phyloP scores from a whole-genome alignment of 2,329 filamentous ascomycete species.

The Trichoderma sp. region DNA sequence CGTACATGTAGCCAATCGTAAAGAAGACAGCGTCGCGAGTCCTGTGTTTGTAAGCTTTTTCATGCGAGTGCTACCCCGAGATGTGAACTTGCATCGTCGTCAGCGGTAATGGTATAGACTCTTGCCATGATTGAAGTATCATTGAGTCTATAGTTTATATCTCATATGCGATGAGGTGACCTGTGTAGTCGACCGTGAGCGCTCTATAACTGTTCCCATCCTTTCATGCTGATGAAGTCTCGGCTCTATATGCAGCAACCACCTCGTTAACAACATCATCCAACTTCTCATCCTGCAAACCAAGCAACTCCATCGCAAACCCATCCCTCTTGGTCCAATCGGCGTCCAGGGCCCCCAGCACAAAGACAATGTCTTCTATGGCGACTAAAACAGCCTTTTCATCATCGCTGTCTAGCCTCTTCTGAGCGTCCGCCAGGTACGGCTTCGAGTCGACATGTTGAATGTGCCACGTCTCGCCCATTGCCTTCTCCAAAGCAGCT shows the following conservation, averaged over 20 bases:
- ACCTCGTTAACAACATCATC: constrained; percentile 40
- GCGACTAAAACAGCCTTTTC: constrained; percentile 30
- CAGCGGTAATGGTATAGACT: background rate
- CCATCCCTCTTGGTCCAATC: constrained; percentile 45
- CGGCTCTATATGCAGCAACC: constrained; percentile 27
- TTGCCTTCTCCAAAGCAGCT: constrained; percentile 48
- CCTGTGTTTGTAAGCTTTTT: background rate
- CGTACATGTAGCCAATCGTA: too few species aligned
- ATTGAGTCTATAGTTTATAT: background rate
- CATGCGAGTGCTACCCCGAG: background rate
- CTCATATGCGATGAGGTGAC: background rate
- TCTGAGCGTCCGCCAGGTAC: constrained; percentile 39
- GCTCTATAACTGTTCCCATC: background rate
- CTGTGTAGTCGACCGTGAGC: background rate
- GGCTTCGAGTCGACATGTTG: constrained; percentile 35
- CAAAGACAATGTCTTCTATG: constrained; percentile 48
- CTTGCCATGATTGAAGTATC: background rate
- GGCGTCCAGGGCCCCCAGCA: constrained; percentile 45
- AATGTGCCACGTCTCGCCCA: constrained; percentile 39
- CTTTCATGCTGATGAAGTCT: background rate
- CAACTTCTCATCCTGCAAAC: constrained; percentile 45
- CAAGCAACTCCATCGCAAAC: constrained; percentile 48
- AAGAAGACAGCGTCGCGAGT: background rate
- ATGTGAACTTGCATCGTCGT: background rate
- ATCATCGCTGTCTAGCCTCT: constrained; percentile 38